Conservation (phyloP, 495 filamentous ascomycete genomes). For the Niebla homalea region DNA sequence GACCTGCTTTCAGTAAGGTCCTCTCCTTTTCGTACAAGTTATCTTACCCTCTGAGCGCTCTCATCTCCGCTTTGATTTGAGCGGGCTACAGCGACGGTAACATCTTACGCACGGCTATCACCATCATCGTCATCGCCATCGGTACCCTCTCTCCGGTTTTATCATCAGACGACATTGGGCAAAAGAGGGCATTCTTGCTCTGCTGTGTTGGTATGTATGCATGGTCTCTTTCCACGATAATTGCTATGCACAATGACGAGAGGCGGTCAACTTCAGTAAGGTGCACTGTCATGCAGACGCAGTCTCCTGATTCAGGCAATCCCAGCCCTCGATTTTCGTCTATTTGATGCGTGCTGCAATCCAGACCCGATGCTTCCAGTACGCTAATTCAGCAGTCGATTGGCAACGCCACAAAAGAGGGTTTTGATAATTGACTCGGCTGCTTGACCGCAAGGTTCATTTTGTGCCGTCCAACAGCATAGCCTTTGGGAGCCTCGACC, state of each 20-base stretch:
- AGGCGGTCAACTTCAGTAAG: not conserved
- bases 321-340: not conserved
- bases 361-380: not conserved
- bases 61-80: conserved; percentile 1
- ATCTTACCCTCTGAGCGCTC: not conserved
- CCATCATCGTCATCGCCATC: not conserved
- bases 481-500: too few relatives aligned
- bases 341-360: too few relatives aligned
- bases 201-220: not conserved
- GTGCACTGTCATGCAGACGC: not conserved
- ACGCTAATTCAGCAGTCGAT: too few relatives aligned
- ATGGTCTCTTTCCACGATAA: not conserved
- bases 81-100: not conserved
- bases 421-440: too few relatives aligned
- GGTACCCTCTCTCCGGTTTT: not conserved
- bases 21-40: not conserved
- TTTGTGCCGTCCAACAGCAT: too few relatives aligned
- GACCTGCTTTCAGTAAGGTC: conserved; percentile 1
- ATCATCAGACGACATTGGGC: not conserved
- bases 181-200: not conserved
- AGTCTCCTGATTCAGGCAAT: not conserved
- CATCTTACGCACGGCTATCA: conserved; percentile 9
- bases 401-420: too few relatives aligned
- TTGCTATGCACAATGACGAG: not conserved
- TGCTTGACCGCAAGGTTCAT: too few relatives aligned